Evolutionary conservation across 768 basidiomycete genomes (phyloP).

Genomic region (Kwoniella mangroviensis): DNA sequence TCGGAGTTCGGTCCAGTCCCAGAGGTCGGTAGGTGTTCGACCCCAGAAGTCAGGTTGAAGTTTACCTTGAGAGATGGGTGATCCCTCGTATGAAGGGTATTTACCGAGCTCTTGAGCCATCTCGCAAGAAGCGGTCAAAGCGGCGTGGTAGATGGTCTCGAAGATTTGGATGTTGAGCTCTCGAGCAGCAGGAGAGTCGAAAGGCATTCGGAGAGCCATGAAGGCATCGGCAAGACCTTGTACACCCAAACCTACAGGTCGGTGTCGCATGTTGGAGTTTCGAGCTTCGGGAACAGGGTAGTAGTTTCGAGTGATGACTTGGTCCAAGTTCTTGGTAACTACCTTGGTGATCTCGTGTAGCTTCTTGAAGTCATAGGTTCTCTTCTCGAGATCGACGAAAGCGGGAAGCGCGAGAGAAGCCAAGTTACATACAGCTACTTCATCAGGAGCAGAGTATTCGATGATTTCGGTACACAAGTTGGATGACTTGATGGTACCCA

Average conservation of each 20-base stretch:
- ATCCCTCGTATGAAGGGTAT: constrained; percentile 88
- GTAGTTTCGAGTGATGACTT: constrained; percentile 68
- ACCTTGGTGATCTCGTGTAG: constrained; percentile 93
- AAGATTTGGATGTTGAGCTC: constrained; percentile 93
- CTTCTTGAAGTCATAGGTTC: constrained; percentile 86
- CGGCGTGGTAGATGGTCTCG: constrained; percentile 97
- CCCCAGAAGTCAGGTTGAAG: constrained; percentile 97
- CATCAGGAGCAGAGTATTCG: constrained; percentile 95
- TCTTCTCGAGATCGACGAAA: constrained; percentile 74
- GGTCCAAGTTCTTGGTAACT: constrained; percentile 87
- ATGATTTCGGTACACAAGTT: constrained; percentile 99
- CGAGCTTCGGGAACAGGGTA: constrained; percentile 92
- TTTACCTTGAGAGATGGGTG: constrained; percentile 83
- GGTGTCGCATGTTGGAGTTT: constrained; percentile 93
- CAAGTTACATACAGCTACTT: constrained; percentile 97
- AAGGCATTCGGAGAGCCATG: constrained; percentile 95
- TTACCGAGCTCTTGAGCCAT: constrained; percentile 76
- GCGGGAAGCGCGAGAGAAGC: constrained; percentile 94
- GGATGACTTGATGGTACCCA: constrained; percentile 98
- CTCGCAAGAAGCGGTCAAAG: constrained; percentile 87
- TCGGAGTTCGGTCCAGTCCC: constrained; percentile 92
- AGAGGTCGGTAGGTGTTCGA: constrained; percentile 80
- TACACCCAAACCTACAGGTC: constrained; percentile 95
- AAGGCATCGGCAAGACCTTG: constrained; percentile 98
- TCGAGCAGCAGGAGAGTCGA: constrained; percentile 85